Conservation (phyloP, 495 filamentous ascomycete species). For the Penicillium angulare region DNA sequence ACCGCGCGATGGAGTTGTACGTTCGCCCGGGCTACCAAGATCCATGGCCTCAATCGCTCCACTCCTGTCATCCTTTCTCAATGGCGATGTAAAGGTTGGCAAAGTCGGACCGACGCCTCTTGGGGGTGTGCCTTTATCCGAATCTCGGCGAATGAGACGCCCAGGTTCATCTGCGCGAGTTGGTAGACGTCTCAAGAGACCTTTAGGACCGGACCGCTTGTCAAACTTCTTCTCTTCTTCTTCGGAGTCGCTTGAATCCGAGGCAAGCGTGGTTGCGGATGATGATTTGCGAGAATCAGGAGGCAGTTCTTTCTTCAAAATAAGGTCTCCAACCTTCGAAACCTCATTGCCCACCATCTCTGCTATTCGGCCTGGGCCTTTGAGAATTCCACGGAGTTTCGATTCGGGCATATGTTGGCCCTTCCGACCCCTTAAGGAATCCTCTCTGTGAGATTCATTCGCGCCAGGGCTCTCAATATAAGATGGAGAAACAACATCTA, state of each 20-base stretch:
- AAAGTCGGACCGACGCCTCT: conserved; percentile 40
- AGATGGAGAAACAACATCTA: conserved; percentile 26
- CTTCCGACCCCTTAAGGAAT: conserved; percentile 26
- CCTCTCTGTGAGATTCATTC: conserved; percentile 13
- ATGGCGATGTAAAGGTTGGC: conserved; percentile 50
- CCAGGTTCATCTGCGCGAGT: conserved; percentile 34
- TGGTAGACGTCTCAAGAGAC: conserved; percentile 32
- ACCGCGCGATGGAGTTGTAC: conserved; percentile 3
- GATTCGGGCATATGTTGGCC: conserved; percentile 31
- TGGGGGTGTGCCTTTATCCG: conserved; percentile 27
- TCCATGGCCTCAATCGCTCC: conserved; percentile 17
- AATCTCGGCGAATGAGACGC: conserved; percentile 29
- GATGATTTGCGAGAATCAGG: conserved; percentile 40
- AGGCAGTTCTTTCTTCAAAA: conserved; percentile 48
- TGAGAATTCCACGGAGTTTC: conserved; percentile 52
- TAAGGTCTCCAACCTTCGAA: conserved; percentile 54
- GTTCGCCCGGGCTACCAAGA: conserved; percentile 14
- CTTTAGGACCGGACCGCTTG: conserved; percentile 26
- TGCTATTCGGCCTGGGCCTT: conserved; percentile 51
- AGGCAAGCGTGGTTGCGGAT: conserved; percentile 34
- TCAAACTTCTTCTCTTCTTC: conserved; percentile 36
- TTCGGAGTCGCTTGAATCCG: conserved; percentile 46
- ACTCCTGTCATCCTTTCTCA: conserved; percentile 36
- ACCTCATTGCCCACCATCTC: conserved; percentile 57
- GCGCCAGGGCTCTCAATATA: conserved; percentile 28